These are phyloP conservation scores for Pseudogymnoascus sp. DNA, from an alignment of 2,329 filamentous ascomycete species.

Conservation along the genomic window DNA sequence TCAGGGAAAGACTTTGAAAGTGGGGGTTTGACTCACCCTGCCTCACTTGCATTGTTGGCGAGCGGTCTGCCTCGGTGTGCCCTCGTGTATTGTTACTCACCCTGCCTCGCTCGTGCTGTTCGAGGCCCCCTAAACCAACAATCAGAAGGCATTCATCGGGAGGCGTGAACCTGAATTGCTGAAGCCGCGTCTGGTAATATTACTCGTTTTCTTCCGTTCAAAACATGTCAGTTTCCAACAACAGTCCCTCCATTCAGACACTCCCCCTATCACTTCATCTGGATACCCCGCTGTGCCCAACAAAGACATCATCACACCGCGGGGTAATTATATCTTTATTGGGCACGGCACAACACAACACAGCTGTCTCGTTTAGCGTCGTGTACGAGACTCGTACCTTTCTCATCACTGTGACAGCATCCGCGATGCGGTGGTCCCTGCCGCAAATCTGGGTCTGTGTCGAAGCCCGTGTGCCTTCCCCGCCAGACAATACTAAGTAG, in stretches of 20 bases:
- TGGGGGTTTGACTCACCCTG: not conserved
- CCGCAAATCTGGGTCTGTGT: not conserved
- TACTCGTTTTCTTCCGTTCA: not conserved
- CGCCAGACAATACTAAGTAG: not conserved
- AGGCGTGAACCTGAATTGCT: not conserved
- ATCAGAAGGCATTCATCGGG: not conserved
- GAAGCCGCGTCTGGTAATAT: not conserved
- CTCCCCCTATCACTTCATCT: not conserved
- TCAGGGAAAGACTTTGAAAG: not conserved
- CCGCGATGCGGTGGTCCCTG: not conserved
- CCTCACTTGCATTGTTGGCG: not conserved
- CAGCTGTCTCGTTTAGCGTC: not conserved
- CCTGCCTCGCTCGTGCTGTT: not conserved
- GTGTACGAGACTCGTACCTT: not conserved
- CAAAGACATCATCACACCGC: not conserved
- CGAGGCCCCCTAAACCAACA: not conserved
- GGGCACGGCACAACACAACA: not conserved
- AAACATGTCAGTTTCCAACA: not conserved
- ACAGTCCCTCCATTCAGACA: not conserved
- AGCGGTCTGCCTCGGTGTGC: not conserved
- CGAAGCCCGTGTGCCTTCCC: not conserved
- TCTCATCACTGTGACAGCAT: not conserved
- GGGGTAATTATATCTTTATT: not conserved
- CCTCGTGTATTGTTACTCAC: not conserved
- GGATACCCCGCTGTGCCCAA: not conserved